Evolutionary conservation across 176 grass and related monocot genomes (phyloP).

Genomic region (Cenchrus fungigraminus): DNA sequence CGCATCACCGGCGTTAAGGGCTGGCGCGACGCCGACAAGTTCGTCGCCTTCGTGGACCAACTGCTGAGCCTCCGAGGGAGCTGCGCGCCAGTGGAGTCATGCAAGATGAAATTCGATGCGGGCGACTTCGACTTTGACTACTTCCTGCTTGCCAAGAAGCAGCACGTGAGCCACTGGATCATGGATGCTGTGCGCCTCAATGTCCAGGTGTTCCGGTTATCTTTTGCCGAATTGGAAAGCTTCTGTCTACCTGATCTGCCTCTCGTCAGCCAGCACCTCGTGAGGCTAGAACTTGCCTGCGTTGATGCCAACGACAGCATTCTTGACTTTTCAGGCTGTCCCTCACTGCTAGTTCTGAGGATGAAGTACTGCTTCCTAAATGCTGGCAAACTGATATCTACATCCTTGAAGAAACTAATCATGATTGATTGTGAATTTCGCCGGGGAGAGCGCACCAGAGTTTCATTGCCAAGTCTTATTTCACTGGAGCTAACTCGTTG

Average conservation of each 20-base stretch:
- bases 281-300: background rate
- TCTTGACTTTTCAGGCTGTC: background rate
- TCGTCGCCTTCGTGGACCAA: too few relatives aligned
- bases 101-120: background rate
- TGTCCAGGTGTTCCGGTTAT: background rate
- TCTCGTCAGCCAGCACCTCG: background rate
- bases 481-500: background rate
- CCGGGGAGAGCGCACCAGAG: background rate
- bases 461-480: background rate
- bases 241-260: background rate
- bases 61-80: too few relatives aligned
- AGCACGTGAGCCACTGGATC: background rate
- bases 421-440: background rate
- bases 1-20: too few relatives aligned
- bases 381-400: background rate
- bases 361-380: background rate
- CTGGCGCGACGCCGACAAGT: too few relatives aligned
- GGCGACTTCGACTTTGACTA: background rate
- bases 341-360: background rate
- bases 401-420: background rate
- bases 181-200: background rate
- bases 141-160: background rate
- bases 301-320: background rate
- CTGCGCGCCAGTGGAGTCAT: background rate
- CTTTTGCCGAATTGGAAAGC: background rate